phyloP scores from a whole-genome alignment of 1,139 yeast species.

The Saccharomyces hybrid region DNA sequence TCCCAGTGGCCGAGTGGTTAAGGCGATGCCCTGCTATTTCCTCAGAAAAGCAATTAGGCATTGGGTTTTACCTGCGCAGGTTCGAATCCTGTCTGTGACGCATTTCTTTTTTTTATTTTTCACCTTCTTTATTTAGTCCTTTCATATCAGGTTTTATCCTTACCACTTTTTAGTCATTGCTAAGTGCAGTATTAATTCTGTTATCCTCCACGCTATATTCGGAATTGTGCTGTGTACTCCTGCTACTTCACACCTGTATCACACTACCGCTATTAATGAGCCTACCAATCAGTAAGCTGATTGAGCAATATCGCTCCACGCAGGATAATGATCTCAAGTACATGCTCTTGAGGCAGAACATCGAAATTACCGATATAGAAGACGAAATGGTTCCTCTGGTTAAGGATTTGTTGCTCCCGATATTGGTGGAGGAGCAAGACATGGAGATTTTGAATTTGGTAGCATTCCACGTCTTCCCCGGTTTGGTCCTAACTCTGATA shows the following conservation, averaged over 20 bases:
- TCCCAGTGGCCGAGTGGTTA: conserved; percentile 83
- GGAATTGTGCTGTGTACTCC: no score
- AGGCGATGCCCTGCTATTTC: conserved; percentile 76
- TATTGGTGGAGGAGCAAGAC: conserved; percentile 14
- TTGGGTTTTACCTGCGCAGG: conserved; percentile 57
- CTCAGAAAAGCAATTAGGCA: conserved; percentile 35
- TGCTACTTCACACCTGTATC: neutral
- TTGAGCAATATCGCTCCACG: conserved; percentile 13
- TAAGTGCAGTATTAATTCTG: no score
- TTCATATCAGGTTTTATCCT: no score
- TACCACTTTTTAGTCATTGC: no score
- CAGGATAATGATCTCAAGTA: conserved; percentile 22
- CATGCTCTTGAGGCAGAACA: conserved; percentile 19
- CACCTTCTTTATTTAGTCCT: no score
- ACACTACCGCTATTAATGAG: neutral
- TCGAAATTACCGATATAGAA: conserved; percentile 8
- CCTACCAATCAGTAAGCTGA: conserved; percentile 10
- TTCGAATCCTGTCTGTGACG: conserved; percentile 61
- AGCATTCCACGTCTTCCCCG: conserved; percentile 15
- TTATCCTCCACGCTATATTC: no score
- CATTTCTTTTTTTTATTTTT: conserved; percentile 16
- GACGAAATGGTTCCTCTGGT: conserved; percentile 13
- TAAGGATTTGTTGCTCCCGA: conserved; percentile 15
- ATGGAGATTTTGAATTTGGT: conserved; percentile 16
- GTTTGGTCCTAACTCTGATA: conserved; percentile 2